phyloP scores from a whole-genome alignment of 2,329 filamentous ascomycete genomes.

The Nemania abortiva region DNA sequence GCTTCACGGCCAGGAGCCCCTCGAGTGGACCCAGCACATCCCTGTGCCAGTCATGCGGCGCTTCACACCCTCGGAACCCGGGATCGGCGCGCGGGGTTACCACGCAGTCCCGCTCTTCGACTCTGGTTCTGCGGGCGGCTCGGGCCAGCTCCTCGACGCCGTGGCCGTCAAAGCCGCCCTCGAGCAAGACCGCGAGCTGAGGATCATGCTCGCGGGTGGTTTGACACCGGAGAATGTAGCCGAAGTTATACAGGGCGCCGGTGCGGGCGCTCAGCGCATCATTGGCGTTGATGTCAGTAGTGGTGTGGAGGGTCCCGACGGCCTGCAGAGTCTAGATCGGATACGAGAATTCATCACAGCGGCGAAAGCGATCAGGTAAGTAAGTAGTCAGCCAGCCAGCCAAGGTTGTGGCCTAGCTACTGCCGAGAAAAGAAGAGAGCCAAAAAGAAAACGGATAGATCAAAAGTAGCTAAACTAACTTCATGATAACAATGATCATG shows the following conservation, averaged over 20 bases:
- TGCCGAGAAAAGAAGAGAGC: neutral
- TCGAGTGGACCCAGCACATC: conserved; percentile 91
- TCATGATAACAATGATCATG: conserved; percentile 6
- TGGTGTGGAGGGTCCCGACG: conserved; percentile 86
- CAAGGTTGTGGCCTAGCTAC: neutral
- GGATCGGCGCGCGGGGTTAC: conserved; percentile 79
- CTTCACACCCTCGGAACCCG: conserved; percentile 82
- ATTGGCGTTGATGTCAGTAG: conserved; percentile 93
- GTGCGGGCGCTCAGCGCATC: conserved; percentile 70
- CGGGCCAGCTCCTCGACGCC: conserved; percentile 82
- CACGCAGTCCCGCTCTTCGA: conserved; percentile 89
- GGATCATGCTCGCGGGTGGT: conserved; percentile 86
- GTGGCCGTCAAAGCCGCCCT: conserved; percentile 76
- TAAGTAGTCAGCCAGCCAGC: neutral
- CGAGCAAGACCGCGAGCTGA: conserved; percentile 75
- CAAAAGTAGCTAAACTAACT: neutral
- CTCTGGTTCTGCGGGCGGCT: conserved; percentile 76
- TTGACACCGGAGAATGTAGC: conserved; percentile 83
- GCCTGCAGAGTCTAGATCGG: conserved; percentile 82
- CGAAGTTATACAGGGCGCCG: conserved; percentile 72
- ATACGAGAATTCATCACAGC: conserved; percentile 84
- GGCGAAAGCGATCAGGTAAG: conserved; percentile 71
- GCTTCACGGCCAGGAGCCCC: conserved; percentile 89
- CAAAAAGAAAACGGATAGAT: neutral
- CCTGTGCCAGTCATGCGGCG: conserved; percentile 91